Percentiles rank a stretch among this genome's conserved stretches.
Conservation (phyloP, 2,329 filamentous ascomycete genomes). For the Xenosphaeropsis pyriputrescens region DNA sequence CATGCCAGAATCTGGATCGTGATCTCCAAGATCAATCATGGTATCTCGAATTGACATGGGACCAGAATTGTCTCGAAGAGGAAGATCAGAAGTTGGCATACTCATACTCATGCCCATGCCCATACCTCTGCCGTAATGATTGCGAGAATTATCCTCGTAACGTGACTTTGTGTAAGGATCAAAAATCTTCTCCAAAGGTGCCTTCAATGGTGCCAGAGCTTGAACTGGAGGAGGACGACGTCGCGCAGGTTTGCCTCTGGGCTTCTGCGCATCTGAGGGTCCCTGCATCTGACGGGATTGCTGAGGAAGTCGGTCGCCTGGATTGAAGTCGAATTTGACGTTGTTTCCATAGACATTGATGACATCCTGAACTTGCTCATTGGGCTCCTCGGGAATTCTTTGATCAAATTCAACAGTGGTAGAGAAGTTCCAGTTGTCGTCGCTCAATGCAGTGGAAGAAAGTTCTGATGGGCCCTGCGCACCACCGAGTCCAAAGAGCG, state of each 20-base stretch:
- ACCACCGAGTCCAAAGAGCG: constrained; percentile 44
- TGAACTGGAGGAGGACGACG: constrained; percentile 41
- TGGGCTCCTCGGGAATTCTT: constrained; percentile 27
- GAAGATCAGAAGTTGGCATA: constrained; percentile 35
- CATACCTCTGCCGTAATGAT: constrained; percentile 31
- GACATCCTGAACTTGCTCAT: constrained; percentile 39
- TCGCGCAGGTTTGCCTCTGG: constrained; percentile 5
- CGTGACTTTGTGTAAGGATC: constrained; percentile 50
- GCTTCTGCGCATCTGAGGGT: constrained; percentile 25
- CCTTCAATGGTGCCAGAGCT: constrained; percentile 38
- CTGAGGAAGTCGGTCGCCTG: constrained; percentile 17
- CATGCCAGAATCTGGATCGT: constrained; percentile 37
- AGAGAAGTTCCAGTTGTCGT: constrained; percentile 55
- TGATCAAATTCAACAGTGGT: constrained; percentile 51
- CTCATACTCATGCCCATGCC: constrained; percentile 18
- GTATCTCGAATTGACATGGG: constrained; percentile 39
- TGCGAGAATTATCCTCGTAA: constrained; percentile 47
- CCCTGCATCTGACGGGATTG: constrained; percentile 23
- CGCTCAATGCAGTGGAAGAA: constrained; percentile 28
- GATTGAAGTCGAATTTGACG: constrained; percentile 34
- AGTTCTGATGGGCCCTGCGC: constrained; percentile 28
- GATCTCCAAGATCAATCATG: constrained; percentile 49
- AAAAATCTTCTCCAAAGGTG: constrained; percentile 48
- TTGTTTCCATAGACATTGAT: constrained; percentile 44
- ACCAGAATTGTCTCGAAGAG: constrained; percentile 39